A percentile compares a stretch with the other conserved stretches of the same genome.
phyloP scores from a whole-genome alignment of 2,329 filamentous ascomycete species.

The Aspergillus sp. region DNA sequence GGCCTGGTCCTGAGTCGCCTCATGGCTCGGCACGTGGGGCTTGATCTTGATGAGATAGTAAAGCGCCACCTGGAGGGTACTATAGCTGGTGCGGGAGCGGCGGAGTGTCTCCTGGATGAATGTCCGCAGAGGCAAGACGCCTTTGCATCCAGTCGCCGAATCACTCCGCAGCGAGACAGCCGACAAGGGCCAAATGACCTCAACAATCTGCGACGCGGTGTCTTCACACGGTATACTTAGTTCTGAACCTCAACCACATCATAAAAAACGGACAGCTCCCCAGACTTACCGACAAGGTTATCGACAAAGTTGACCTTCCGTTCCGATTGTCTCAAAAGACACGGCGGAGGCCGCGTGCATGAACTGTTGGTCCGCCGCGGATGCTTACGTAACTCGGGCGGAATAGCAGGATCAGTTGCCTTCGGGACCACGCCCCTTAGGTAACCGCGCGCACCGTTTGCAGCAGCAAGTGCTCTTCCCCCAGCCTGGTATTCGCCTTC shows the following conservation, averaged over 20 bases:
- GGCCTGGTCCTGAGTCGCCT: constrained; percentile 84
- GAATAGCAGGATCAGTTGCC: constrained; percentile 37
- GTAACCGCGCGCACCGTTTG: constrained; percentile 29
- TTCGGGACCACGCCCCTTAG: constrained; percentile 33
- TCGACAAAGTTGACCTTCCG: constrained; percentile 95
- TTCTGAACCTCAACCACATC: constrained; percentile 29
- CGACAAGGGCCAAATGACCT: constrained; percentile 94
- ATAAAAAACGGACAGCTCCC: constrained; percentile 29
- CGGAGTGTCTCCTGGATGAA: constrained; percentile 98
- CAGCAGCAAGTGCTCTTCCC: constrained; percentile 29
- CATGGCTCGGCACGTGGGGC: constrained; percentile 76
- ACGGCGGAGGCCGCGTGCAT: constrained; percentile 66
- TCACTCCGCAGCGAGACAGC: constrained; percentile 76
- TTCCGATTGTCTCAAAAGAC: constrained; percentile 82
- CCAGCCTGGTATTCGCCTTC: constrained; percentile 33
- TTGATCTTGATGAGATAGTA: constrained; percentile 97
- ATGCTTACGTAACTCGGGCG: constrained; percentile 49
- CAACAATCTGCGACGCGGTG: constrained; percentile 95
- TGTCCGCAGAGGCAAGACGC: constrained; percentile 83
- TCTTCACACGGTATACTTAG: constrained; percentile 58
- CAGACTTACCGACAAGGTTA: constrained; percentile 89
- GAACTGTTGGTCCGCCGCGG: constrained; percentile 57
- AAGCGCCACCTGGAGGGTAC: constrained; percentile 91
- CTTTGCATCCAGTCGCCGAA: constrained; percentile 63
- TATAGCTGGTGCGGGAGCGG: constrained; percentile 94